Conservation (phyloP, 176 grass and related monocot species). For the Themeda triandra region DNA sequence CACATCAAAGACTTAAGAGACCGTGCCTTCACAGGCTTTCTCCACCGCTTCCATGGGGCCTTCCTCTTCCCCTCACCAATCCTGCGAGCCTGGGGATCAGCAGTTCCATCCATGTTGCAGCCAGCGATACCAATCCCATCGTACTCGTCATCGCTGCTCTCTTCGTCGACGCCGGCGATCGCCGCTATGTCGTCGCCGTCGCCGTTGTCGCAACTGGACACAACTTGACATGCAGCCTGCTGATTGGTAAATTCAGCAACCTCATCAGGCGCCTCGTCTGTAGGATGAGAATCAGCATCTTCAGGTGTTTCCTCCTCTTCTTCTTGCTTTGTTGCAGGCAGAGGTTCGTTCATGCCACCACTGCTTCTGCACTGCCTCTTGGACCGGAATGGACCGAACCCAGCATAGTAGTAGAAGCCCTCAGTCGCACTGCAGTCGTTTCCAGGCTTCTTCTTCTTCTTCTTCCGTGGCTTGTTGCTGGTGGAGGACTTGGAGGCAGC, state of each 20-base stretch:
- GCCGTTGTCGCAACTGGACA: neutral
- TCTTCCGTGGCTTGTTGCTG: slow-evolving; percentile 21
- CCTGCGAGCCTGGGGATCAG: neutral
- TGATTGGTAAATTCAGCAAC: neutral
- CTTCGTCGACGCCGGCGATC: slow-evolving; percentile 20
- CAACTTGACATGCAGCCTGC: neutral
- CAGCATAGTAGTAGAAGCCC: slow-evolving; percentile 48
- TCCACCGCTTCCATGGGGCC: slow-evolving; percentile 29
- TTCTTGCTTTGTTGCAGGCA: neutral
- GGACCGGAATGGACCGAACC: slow-evolving; percentile 33
- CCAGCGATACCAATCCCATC: neutral
- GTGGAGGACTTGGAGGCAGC: neutral
- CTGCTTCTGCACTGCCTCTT: slow-evolving; percentile 35
- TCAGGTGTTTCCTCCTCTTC: neutral
- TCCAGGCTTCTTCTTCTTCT: slow-evolving; percentile 24
- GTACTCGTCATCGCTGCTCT: slow-evolving; percentile 29
- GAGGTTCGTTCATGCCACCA: neutral
- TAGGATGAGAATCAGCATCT: neutral
- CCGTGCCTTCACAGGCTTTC: slow-evolving; percentile 51
- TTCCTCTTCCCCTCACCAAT: neutral
- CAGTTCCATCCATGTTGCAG: neutral
- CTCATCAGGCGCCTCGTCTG: neutral
- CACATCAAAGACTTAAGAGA: slow-evolving; percentile 54
- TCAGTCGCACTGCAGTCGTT: neutral
- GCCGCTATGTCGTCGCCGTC: neutral